Percentiles rank a stretch among this genome's conserved stretches.
These are phyloP conservation scores for Passalora sequoiae DNA, from an alignment of 2,329 filamentous ascomycete genomes.

Conservation along the genomic window DNA sequence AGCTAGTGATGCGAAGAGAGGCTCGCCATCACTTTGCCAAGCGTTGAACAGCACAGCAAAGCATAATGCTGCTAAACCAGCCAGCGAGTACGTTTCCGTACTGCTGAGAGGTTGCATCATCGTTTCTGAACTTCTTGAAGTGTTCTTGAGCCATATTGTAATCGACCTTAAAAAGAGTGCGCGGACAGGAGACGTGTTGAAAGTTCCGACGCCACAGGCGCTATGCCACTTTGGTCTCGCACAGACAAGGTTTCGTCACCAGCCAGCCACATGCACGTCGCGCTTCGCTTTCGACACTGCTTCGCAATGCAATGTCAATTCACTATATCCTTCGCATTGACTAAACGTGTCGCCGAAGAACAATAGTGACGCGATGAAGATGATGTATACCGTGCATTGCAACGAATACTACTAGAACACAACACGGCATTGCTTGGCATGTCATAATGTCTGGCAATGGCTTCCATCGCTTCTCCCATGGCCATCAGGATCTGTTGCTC, in stretches of 20 bases:
- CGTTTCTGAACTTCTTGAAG: not conserved
- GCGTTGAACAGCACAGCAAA: slow-evolving; percentile 72
- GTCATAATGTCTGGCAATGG: slow-evolving; percentile 29
- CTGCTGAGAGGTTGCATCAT: slow-evolving; percentile 41
- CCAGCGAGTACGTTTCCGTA: slow-evolving; percentile 53
- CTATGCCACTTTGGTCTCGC: too few relatives aligned
- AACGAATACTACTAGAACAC: too few relatives aligned
- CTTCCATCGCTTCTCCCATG: slow-evolving; percentile 61
- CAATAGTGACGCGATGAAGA: too few relatives aligned
- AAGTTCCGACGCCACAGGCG: too few relatives aligned
- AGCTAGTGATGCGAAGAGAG: slow-evolving; percentile 79
- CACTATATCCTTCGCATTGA: too few relatives aligned
- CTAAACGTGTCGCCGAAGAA: too few relatives aligned
- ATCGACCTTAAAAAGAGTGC: not conserved
- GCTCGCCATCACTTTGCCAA: slow-evolving; percentile 79
- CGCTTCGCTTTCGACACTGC: not conserved
- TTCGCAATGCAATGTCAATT: not conserved
- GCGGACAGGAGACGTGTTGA: slow-evolving; percentile 1
- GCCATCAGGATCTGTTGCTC: slow-evolving; percentile 74
- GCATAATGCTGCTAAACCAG: slow-evolving; percentile 63
- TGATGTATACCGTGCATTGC: too few relatives aligned
- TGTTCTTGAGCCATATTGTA: not conserved
- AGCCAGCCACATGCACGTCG: too few relatives aligned
- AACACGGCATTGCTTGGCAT: too few relatives aligned
- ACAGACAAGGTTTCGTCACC: too few relatives aligned